These are phyloP conservation scores for Phytophthora capsici DNA, from an alignment of 352 stramenopile genomes.

Conservation along the genomic window DNA sequence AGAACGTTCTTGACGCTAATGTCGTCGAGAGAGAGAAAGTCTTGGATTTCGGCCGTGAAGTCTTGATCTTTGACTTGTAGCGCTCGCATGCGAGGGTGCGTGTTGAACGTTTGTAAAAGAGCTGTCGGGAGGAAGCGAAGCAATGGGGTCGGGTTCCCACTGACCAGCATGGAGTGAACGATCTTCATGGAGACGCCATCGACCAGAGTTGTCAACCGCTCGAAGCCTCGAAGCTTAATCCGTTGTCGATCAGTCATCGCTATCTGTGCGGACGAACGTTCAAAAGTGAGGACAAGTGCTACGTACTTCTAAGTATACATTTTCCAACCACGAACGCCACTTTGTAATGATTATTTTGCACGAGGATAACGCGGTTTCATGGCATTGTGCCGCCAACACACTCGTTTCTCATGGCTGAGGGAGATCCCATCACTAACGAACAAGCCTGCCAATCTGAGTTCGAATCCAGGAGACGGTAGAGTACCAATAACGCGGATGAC, in stretches of 20 bases:
- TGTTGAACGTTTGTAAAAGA: conserved; percentile 50
- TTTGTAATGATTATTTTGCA: conserved; percentile 13
- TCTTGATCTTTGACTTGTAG: conserved; percentile 36
- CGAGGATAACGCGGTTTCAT: conserved; percentile 12
- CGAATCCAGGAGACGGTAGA: too few species aligned
- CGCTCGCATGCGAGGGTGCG: conserved; percentile 47
- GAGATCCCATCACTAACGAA: neutral
- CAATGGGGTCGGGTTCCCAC: conserved; percentile 23
- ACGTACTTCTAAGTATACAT: too few species aligned
- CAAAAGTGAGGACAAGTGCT: conserved; percentile 6
- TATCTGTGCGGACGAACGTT: conserved; percentile 3
- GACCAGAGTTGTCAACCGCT: conserved; percentile 37
- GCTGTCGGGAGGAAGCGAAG: conserved; percentile 31
- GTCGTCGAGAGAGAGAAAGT: conserved; percentile 23
- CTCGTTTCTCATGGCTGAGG: conserved; percentile 1
- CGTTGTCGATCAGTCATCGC: neutral
- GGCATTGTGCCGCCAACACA: conserved; percentile 8
- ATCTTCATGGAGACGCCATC: conserved; percentile 38
- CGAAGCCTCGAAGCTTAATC: conserved; percentile 39
- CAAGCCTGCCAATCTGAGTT: neutral
- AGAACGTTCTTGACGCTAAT: conserved; percentile 21
- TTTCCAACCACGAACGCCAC: neutral
- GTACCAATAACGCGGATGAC: too few species aligned
- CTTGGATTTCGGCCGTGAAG: conserved; percentile 41
- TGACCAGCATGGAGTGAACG: conserved; percentile 39